phyloP scores from a whole-genome alignment of 805 yeast species.

The Wickerhamiella bombiphila region DNA sequence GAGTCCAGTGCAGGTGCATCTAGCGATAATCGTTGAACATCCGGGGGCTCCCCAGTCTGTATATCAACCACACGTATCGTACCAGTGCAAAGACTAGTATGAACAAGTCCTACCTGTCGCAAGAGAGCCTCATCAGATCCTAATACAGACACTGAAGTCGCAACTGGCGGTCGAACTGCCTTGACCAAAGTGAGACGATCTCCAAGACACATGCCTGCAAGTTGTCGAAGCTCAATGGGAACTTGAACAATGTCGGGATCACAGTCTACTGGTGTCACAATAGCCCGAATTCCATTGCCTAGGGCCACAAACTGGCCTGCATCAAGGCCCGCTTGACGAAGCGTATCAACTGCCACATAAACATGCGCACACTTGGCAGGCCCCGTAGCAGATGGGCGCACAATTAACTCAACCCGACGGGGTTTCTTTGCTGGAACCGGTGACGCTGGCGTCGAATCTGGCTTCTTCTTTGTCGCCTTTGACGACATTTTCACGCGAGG shows the following conservation, averaged over 20 bases:
- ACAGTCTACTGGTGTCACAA: constrained; percentile 19
- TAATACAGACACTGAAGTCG: constrained; percentile 21
- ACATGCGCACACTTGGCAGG: constrained; percentile 13
- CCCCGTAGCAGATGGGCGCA: constrained; percentile 17
- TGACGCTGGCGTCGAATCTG: not conserved
- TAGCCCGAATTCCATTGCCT: constrained; percentile 14
- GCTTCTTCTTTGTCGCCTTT: not conserved
- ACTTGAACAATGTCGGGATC: constrained; percentile 20
- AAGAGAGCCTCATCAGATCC: constrained; percentile 21
- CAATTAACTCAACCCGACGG: constrained; percentile 12
- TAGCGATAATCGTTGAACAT: constrained; percentile 27
- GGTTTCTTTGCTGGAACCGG: constrained; percentile 1
- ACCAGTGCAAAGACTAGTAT: constrained; percentile 29
- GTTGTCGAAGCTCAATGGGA: constrained; percentile 24
- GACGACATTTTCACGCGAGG: too few species aligned
- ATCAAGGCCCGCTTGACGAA: constrained; percentile 16
- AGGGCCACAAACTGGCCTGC: constrained; percentile 20
- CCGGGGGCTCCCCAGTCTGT: constrained; percentile 29
- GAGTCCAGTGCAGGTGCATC: constrained; percentile 4
- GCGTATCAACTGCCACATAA: constrained; percentile 16
- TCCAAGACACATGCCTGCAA: constrained; percentile 34
- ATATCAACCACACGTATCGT: constrained; percentile 45
- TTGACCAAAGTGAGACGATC: constrained; percentile 37
- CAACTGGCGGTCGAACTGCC: constrained; percentile 36
- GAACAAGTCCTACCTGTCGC: constrained; percentile 25